Evolutionary conservation across 441 rosid genomes (phyloP).

Genomic region (Gossypium aridum): DNA sequence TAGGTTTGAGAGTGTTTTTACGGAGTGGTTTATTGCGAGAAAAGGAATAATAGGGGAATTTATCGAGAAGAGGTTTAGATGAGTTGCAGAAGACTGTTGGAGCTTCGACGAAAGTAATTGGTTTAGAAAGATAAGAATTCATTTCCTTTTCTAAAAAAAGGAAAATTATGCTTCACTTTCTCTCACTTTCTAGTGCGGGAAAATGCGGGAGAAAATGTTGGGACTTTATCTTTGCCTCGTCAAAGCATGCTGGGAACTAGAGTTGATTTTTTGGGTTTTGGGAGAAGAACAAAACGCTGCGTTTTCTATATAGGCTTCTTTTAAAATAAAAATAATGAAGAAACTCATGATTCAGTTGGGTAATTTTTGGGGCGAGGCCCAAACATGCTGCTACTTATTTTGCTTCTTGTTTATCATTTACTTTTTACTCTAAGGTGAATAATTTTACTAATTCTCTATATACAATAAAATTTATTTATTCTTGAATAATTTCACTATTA

Average conservation of each 20-base stretch:
- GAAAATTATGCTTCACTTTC: constrained; percentile 4
- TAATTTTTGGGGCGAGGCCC: background rate
- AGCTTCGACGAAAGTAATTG: constrained; percentile 23
- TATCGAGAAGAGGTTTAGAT: constrained; percentile 12
- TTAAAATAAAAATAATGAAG: too few species aligned
- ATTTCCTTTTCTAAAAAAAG: constrained; percentile 7
- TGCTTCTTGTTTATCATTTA: background rate
- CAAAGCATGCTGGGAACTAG: background rate
- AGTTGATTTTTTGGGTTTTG: background rate
- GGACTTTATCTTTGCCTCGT: constrained; percentile 8
- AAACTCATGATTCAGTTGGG: background rate
- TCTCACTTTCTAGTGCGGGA: background rate
- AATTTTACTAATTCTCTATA: background rate
- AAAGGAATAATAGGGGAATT: constrained; percentile 18
- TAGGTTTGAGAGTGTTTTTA: constrained; percentile 20
- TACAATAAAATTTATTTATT: too few species aligned
- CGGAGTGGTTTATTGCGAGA: constrained; percentile 18
- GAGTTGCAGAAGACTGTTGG: constrained; percentile 23
- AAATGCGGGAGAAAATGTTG: background rate
- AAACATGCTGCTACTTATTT: background rate
- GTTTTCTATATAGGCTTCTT: background rate
- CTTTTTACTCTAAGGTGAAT: background rate
- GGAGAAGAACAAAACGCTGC: background rate
- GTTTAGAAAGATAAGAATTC: constrained; percentile 33
- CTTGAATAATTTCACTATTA: background rate